Base-by-base conservation (phyloP, 164 flowering plant species). In the Annona cherimola region DNA sequence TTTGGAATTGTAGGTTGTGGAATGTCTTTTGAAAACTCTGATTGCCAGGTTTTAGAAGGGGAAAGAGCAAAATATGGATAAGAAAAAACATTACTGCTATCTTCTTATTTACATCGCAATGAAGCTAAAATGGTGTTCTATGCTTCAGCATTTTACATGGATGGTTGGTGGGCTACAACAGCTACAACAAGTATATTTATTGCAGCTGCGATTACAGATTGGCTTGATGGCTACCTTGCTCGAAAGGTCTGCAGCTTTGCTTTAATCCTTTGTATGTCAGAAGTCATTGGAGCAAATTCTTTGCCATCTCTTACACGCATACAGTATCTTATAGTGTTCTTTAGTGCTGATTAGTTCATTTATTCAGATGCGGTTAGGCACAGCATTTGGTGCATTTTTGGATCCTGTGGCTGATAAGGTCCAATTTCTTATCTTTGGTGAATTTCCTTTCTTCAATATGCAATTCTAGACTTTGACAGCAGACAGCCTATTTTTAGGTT, bases 361-460 rank as follows among this genome's bases (percentile, higher is more conserved):
- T 59, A 39, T 77, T 62, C 89, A 96, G 99, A 96, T 96, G 99
- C 84, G 82, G 65, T 77, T 83, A 76, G 88, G 90, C 62, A 81
- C 96, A 50, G 84, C 88, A 4, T 96, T 96, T 86, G 99, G 99
- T 81, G 99, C 99, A 18, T 96, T 96, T 82, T 80, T 96, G 82
- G 99, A 93, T 83, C 99, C 99, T 45, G 99, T 96, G 54, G 99
- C 99, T 78, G 98, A 96, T 78, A 94, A 94, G 97, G 96, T 91
- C 80, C 68, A 71, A 42, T 40, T 66, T 42, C 18, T 69, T 26
- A 39, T 63, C 59, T 42, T 57, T 11, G 14, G 14, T 50, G 14
- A 64, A 61, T 7, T 63, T 64, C 14, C 42, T 26, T 35, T 64
- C 41, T 64, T 64, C 44, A 3, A 4, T 50, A 26, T 20, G 18